Evolutionary conservation across 2,329 filamentous ascomycete species (phyloP).

Genomic region (Ophiostoma novo-ulmi): DNA sequence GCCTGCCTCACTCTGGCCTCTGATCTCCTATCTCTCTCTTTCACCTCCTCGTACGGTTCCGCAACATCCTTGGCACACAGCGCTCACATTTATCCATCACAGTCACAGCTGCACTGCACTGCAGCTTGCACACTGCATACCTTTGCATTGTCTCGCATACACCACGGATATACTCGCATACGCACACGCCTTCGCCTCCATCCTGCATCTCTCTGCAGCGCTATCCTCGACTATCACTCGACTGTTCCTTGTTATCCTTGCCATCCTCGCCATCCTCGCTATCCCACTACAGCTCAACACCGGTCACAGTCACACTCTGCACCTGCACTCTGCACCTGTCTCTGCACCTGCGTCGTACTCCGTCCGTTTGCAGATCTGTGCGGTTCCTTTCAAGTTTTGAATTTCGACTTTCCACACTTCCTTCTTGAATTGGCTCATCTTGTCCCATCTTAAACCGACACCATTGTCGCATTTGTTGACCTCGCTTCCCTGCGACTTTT

Average conservation of each 20-base stretch:
- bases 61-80: neutral
- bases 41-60: neutral
- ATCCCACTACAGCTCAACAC: neutral
- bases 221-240: neutral
- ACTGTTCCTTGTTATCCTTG: neutral
- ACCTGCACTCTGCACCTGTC: slow-evolving; percentile 9
- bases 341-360: too few relatives aligned
- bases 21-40: neutral
- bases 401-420: neutral
- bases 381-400: neutral
- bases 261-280: neutral
- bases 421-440: neutral
- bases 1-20: neutral
- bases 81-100: neutral
- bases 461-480: neutral
- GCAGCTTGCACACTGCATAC: neutral
- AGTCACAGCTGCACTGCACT: slow-evolving; percentile 5
- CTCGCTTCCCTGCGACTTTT: neutral
- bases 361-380: neutral
- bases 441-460: neutral
- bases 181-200: neutral
- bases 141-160: neutral
- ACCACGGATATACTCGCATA: neutral
- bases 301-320: slow-evolving; percentile 6
- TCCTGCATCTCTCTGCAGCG: neutral